Conservation (phyloP, 176 grass and related monocot genomes). For the Zea luxurians region DNA sequence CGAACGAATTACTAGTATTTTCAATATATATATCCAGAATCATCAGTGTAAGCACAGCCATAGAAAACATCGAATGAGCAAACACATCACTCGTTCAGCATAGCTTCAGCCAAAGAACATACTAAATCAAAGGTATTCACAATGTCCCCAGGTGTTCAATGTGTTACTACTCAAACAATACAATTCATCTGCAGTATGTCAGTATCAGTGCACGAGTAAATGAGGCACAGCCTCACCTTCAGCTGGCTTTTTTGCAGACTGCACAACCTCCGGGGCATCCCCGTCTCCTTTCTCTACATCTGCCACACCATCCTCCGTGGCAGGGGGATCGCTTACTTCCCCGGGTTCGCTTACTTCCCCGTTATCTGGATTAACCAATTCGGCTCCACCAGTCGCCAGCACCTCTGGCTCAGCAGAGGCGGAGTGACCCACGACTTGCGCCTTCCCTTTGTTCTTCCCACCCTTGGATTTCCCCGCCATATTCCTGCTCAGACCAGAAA, state of each 20-base stretch:
- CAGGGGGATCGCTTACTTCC: slow-evolving; percentile 44
- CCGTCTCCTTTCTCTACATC: slow-evolving; percentile 40
- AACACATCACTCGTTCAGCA: not conserved
- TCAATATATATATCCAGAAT: slow-evolving; percentile 3
- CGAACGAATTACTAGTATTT: not conserved
- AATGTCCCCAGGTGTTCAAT: not conserved
- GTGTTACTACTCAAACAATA: not conserved
- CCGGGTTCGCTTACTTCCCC: slow-evolving; percentile 49
- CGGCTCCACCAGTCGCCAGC: slow-evolving; percentile 13
- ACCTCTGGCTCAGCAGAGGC: slow-evolving; percentile 37
- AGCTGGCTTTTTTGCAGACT: slow-evolving; percentile 45
- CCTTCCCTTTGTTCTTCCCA: slow-evolving; percentile 67
- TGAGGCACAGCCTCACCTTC: slow-evolving; percentile 44
- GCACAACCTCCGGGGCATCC: slow-evolving; percentile 19
- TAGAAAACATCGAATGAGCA: not conserved
- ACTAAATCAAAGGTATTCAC: not conserved
- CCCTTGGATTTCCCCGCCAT: slow-evolving; percentile 98
- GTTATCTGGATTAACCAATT: slow-evolving; percentile 38
- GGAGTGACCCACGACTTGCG: slow-evolving; percentile 24
- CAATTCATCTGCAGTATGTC: not conserved
- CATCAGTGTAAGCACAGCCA: not conserved
- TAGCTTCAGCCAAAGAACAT: slow-evolving; percentile 9
- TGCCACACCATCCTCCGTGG: not conserved
- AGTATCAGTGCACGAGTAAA: not conserved
- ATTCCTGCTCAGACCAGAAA: slow-evolving; percentile 34